phyloP scores from a whole-genome alignment of 352 stramenopile genomes.

The Globisporangium orthogonon region DNA sequence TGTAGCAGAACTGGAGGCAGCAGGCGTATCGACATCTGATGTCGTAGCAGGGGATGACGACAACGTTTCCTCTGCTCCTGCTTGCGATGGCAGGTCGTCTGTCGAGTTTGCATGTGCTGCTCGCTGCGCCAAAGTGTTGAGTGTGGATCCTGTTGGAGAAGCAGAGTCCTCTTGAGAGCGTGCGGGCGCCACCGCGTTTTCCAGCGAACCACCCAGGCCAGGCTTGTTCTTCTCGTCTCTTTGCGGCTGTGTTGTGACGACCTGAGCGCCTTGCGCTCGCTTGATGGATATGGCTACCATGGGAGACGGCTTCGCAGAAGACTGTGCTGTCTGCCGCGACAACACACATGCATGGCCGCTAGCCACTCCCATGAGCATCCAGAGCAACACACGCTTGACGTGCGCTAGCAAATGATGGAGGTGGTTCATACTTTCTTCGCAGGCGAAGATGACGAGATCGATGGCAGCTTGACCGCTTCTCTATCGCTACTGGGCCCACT shows the following conservation, averaged over 20 bases:
- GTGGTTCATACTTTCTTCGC: constrained; percentile 23
- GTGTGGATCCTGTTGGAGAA: neutral
- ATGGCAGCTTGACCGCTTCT: constrained; percentile 40
- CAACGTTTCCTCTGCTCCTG: neutral
- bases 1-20: neutral
- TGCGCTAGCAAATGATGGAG: too few species aligned
- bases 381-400: too few species aligned
- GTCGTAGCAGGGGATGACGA: neutral
- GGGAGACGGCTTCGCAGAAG: neutral
- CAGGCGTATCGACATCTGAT: neutral
- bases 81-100: neutral
- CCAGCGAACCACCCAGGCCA: neutral
- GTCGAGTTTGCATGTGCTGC: neutral
- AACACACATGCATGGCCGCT: neutral
- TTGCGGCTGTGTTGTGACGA: neutral
- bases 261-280: neutral
- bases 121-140: neutral
- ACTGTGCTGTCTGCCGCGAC: neutral
- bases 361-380: neutral
- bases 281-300: neutral
- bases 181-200: neutral
- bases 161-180: neutral
- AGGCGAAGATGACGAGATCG: constrained; percentile 19
- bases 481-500: constrained; percentile 12
- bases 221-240: neutral